A percentile compares a stretch with the other conserved stretches of the same genome.
Evolutionary conservation across 2,329 filamentous ascomycete genomes (phyloP).

Genomic region (Cladosporium sp.): DNA sequence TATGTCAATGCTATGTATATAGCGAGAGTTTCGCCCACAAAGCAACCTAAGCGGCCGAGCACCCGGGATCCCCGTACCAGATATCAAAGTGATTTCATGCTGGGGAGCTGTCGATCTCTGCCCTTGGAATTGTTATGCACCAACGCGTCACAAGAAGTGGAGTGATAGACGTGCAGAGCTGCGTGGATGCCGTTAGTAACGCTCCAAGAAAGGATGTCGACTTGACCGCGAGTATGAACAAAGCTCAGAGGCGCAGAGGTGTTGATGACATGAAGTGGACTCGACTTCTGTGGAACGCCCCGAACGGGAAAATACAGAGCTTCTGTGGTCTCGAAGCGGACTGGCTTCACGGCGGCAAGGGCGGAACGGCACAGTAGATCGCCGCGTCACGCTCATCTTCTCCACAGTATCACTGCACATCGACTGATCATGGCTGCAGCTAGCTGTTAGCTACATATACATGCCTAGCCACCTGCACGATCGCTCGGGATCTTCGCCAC

Average conservation of each 20-base stretch:
- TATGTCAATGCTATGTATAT: no score
- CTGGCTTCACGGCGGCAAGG: not conserved
- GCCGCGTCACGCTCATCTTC: not conserved
- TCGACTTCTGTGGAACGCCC: not conserved
- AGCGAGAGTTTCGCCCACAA: not conserved
- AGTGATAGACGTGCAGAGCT: not conserved
- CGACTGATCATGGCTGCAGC: not conserved
- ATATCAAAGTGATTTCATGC: not conserved
- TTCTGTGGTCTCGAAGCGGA: not conserved
- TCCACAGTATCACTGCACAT: not conserved
- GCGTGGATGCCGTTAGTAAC: not conserved
- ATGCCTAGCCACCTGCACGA: not conserved
- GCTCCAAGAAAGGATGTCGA: not conserved
- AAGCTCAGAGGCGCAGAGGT: constrained; percentile 4
- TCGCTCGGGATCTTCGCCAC: not conserved
- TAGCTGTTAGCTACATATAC: not conserved
- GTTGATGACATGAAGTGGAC: not conserved
- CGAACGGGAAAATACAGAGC: not conserved
- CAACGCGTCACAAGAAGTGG: not conserved
- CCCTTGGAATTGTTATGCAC: not conserved
- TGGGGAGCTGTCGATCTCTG: not conserved
- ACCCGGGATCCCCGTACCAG: not conserved
- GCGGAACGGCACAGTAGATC: not conserved
- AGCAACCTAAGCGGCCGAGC: not conserved
- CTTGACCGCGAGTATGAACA: not conserved